Evolutionary conservation across 1,284 basidiomycete species (phyloP).

Genomic region (Pulveroboletus sp.): DNA sequence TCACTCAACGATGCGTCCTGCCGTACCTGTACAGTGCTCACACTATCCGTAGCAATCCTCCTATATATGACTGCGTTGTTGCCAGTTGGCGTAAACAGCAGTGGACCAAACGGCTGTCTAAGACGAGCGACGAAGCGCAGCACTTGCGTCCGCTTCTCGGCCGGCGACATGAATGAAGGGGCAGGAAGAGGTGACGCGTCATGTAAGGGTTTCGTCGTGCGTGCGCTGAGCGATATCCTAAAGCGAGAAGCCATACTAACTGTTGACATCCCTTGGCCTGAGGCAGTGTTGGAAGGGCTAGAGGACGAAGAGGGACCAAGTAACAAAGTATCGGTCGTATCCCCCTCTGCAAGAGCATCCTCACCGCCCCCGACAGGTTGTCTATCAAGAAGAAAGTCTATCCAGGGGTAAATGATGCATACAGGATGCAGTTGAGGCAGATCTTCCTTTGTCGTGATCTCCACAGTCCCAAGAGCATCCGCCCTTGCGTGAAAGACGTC

Average conservation of each 20-base stretch:
- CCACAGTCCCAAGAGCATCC: not conserved
- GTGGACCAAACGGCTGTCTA: too few relatives aligned
- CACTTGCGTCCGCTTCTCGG: not conserved
- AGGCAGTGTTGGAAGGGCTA: not conserved
- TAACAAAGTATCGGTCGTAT: not conserved
- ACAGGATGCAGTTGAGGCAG: not conserved
- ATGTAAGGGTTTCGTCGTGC: not conserved
- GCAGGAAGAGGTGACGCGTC: not conserved
- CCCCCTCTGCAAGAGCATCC: not conserved
- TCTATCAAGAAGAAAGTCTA: too few relatives aligned
- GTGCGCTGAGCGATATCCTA: not conserved
- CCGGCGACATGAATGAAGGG: not conserved
- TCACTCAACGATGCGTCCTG: not conserved
- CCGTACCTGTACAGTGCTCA: not conserved
- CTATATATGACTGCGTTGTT: not conserved
- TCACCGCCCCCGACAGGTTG: not conserved
- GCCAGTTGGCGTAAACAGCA: not conserved
- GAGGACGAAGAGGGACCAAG: too few relatives aligned
- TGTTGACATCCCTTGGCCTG: not conserved
- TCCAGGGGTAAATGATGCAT: not conserved
- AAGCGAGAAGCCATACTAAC: not conserved
- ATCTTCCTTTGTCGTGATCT: not conserved
- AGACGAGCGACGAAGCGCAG: not conserved
- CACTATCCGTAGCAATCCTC: not conserved
- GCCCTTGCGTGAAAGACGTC: not conserved